Conservation (phyloP, 805 yeast genomes). For the Citeromyces nyonsensis region DNA sequence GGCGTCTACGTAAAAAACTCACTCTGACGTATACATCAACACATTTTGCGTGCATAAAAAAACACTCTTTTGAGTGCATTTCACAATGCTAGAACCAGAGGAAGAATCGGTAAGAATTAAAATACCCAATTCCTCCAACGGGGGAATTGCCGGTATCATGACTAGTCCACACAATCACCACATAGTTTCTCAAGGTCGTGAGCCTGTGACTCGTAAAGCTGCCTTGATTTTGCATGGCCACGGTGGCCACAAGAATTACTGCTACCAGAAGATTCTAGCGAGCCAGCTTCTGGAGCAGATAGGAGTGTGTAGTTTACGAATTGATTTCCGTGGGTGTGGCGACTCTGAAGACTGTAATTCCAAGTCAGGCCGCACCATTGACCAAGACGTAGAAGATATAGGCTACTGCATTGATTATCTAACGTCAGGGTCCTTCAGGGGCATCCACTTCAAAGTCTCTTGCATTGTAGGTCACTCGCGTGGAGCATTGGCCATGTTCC, state of each 20-base stretch:
- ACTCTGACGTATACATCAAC: too few species aligned
- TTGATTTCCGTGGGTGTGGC: slow-evolving; percentile 84
- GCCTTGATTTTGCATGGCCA: slow-evolving; percentile 71
- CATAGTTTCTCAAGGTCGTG: slow-evolving; percentile 3
- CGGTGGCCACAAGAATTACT: slow-evolving; percentile 72
- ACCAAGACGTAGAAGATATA: slow-evolving; percentile 57
- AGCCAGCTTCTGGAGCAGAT: slow-evolving; percentile 34
- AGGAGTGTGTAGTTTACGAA: slow-evolving; percentile 55
- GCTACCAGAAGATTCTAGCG: slow-evolving; percentile 55
- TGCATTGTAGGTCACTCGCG: slow-evolving; percentile 69
- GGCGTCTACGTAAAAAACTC: too few species aligned
- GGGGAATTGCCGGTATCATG: slow-evolving; percentile 4
- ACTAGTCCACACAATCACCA: slow-evolving; percentile 3
- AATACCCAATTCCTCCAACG: not conserved
- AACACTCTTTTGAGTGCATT: too few species aligned
- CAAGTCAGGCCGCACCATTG: slow-evolving; percentile 35
- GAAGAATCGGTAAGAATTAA: not conserved
- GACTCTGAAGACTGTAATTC: slow-evolving; percentile 39
- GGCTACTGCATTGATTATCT: slow-evolving; percentile 25
- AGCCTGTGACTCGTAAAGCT: slow-evolving; percentile 27
- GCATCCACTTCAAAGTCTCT: slow-evolving; percentile 27
- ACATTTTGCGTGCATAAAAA: too few species aligned
- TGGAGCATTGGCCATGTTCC: slow-evolving; percentile 62
- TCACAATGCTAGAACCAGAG: not conserved
- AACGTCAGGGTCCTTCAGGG: slow-evolving; percentile 11